phyloP scores from a whole-genome alignment of 2,329 filamentous ascomycete genomes.

The Kalaharituber pfeilii region DNA sequence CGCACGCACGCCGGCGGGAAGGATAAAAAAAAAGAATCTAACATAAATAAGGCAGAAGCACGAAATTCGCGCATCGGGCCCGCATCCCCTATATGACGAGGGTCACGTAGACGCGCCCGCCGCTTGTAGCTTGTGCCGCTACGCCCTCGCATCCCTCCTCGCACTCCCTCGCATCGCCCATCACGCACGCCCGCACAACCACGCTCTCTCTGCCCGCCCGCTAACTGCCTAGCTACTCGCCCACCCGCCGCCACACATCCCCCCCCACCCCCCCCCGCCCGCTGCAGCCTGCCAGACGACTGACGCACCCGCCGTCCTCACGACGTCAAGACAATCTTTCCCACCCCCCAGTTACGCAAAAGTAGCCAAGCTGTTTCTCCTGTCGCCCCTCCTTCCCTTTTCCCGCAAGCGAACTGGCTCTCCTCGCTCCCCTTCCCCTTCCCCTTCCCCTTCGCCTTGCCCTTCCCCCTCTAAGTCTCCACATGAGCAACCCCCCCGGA shows the following conservation, averaged over 20 bases:
- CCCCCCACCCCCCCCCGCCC: too few species aligned
- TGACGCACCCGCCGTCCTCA: slow-evolving; percentile 1
- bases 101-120: too few species aligned
- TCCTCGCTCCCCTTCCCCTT: slow-evolving; percentile 3
- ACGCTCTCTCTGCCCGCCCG: too few species aligned
- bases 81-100: too few species aligned
- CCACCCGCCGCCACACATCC: slow-evolving; percentile 3
- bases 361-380: slow-evolving; percentile 1
- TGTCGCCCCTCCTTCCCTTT: not conserved
- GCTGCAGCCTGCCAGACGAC: slow-evolving; percentile 1
- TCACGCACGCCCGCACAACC: too few species aligned
- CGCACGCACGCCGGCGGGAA: too few species aligned
- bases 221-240: slow-evolving; percentile 4
- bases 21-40: too few species aligned
- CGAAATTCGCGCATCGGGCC: too few species aligned
- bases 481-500: slow-evolving; percentile 10
- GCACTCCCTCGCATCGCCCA: too few species aligned
- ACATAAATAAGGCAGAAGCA: too few species aligned
- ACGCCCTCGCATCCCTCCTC: too few species aligned
- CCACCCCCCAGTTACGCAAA: not conserved
- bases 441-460: slow-evolving; percentile 5
- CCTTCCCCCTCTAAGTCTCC: slow-evolving; percentile 9
- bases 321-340: slow-evolving; percentile 7
- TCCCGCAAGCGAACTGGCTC: not conserved
- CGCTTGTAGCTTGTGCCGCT: too few species aligned